Conservation (phyloP, 2,329 filamentous ascomycete genomes). For the Akanthomyces dipterigenus region DNA sequence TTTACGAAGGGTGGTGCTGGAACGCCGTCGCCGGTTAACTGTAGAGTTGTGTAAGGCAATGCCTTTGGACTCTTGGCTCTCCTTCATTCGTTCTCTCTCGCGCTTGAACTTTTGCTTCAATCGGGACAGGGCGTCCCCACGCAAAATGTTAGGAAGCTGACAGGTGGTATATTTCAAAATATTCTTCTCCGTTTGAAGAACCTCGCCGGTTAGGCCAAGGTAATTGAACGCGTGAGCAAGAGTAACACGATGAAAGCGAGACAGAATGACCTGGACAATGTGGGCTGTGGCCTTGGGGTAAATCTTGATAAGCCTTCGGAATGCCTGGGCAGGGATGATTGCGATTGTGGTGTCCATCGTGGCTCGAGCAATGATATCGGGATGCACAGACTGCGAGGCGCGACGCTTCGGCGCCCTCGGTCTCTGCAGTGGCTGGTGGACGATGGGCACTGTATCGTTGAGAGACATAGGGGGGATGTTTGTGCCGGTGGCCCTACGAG, state of each 20-base stretch:
- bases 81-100: constrained; percentile 74
- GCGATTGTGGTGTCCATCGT: constrained; percentile 97
- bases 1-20: constrained; percentile 68
- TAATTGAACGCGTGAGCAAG: constrained; percentile 93
- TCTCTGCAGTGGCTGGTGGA: constrained; percentile 21
- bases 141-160: constrained; percentile 83
- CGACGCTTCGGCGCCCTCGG: constrained; percentile 36
- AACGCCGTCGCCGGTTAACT: constrained; percentile 58
- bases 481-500: constrained; percentile 24
- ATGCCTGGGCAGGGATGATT: constrained; percentile 94
- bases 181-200: constrained; percentile 83
- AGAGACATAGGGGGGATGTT: constrained; percentile 71
- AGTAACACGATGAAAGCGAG: constrained; percentile 88
- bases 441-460: constrained; percentile 37
- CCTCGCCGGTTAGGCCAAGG: constrained; percentile 83
- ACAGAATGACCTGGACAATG: constrained; percentile 95
- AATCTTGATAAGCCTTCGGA: constrained; percentile 82
- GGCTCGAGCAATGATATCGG: constrained; percentile 93
- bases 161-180: constrained; percentile 92
- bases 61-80: constrained; percentile 75
- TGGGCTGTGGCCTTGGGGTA: constrained; percentile 96
- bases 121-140: constrained; percentile 73
- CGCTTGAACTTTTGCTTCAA: constrained; percentile 88
- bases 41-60: constrained; percentile 87
- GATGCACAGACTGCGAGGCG: constrained; percentile 73